Evolutionary conservation across 192 early-diverging fungal genomes (phyloP).

Genomic region (Radiomyces spectabilis): DNA sequence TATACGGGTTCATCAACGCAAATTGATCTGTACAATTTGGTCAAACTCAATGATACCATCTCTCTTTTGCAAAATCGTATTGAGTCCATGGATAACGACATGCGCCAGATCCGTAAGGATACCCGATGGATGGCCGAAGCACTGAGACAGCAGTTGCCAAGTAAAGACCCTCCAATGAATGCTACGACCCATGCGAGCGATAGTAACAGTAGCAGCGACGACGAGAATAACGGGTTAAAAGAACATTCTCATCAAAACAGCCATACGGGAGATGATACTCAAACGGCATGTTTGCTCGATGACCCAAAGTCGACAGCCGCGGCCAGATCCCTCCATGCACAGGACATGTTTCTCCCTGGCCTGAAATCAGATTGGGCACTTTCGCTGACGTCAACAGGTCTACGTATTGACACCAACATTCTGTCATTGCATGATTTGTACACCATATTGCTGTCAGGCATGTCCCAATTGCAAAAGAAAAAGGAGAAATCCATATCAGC

Average conservation of each 20-base stretch:
- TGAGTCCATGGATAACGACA: constrained; percentile 1
- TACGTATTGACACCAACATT: constrained; percentile 23
- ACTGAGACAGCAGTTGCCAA: too few species aligned
- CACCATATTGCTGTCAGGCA: constrained; percentile 14
- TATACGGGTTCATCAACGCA: constrained; percentile 16
- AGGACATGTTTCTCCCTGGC: not conserved
- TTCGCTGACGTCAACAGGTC: constrained; percentile 14
- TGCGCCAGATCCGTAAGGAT: too few species aligned
- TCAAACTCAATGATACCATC: constrained; percentile 15
- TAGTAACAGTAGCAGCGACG: too few species aligned
- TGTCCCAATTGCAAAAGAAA: constrained; percentile 4
- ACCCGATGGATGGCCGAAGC: too few species aligned
- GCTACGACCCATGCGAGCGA: too few species aligned
- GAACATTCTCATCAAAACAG: too few species aligned
- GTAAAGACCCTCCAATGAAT: too few species aligned
- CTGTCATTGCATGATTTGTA: constrained; percentile 20
- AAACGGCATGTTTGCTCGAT: too few species aligned
- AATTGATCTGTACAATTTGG: constrained; percentile 17
- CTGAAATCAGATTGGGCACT: constrained; percentile 4
- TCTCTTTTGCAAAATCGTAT: constrained; percentile 12
- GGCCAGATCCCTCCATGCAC: not conserved
- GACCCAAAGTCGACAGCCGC: too few species aligned
- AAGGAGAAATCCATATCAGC: not conserved
- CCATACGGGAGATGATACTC: too few species aligned
- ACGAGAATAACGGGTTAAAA: too few species aligned